These are phyloP conservation scores for Mycena amicta DNA, from an alignment of 768 basidiomycete species.

Conservation along the genomic window DNA sequence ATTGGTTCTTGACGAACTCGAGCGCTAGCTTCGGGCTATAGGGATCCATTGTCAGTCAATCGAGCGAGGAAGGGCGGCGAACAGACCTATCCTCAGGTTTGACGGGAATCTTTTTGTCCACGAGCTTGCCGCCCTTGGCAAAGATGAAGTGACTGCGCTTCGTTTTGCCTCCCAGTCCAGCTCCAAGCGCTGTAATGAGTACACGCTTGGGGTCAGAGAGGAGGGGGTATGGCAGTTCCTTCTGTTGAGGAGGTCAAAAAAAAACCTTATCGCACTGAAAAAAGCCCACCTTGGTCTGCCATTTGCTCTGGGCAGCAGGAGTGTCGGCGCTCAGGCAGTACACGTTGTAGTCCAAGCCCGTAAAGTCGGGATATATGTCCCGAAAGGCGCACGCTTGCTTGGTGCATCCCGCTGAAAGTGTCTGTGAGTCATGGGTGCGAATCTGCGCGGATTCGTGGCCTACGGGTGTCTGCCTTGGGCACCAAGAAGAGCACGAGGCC, in stretches of 20 bases:
- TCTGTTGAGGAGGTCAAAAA: conserved; percentile 44
- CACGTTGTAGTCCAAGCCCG: conserved; percentile 65
- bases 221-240: conserved; percentile 81
- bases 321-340: conserved; percentile 86
- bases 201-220: conserved; percentile 86
- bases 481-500: conserved; percentile 84
- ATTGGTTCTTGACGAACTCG: conserved; percentile 63
- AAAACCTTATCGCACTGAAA: not conserved
- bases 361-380: conserved; percentile 80
- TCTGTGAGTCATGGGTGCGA: not conserved
- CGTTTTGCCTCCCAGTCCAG: conserved; percentile 76
- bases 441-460: conserved; percentile 28
- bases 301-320: conserved; percentile 73
- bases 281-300: conserved; percentile 77
- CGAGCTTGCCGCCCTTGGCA: conserved; percentile 85
- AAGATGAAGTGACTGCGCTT: conserved; percentile 95
- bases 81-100: conserved; percentile 82
- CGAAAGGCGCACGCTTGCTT: conserved; percentile 91
- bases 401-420: conserved; percentile 77
- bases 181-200: conserved; percentile 82
- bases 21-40: conserved; percentile 69
- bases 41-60: not conserved
- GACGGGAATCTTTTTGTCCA: conserved; percentile 84
- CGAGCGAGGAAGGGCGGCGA: not conserved
- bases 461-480: conserved; percentile 85